Conservation (phyloP, 208 protist species). For the Angomonas deanei region DNA sequence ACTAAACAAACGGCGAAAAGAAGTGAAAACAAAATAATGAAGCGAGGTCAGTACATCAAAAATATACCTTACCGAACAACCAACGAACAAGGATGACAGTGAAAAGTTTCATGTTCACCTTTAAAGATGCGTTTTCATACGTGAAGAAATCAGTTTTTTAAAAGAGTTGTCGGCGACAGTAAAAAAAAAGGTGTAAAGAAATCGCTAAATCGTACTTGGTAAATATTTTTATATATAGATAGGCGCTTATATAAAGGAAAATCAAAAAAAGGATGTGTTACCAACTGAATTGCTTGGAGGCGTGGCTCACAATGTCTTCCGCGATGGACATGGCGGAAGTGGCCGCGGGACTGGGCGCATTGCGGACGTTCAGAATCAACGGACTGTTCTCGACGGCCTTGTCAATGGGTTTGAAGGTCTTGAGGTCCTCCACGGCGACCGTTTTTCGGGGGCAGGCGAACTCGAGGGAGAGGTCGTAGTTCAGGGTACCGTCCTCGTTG, state of each 20-base stretch:
- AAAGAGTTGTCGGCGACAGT: too few relatives aligned
- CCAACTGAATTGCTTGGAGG: conserved; percentile 63
- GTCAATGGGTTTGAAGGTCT: background rate
- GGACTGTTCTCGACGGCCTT: conserved; percentile 9
- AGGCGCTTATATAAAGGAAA: background rate
- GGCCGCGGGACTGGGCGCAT: conserved; percentile 83
- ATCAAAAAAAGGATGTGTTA: conserved; percentile 5
- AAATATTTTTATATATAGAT: background rate
- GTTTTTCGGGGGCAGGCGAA: conserved; percentile 51
- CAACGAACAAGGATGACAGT: too few relatives aligned
- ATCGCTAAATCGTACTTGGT: background rate
- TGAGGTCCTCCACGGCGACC: conserved; percentile 20
- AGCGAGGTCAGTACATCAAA: background rate
- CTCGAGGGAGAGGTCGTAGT: conserved; percentile 74
- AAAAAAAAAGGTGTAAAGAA: background rate
- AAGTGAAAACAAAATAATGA: background rate
- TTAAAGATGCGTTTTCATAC: too few relatives aligned
- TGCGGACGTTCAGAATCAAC: conserved; percentile 86
- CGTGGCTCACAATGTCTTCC: conserved; percentile 67
- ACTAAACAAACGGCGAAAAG: background rate
- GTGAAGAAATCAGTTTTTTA: too few relatives aligned
- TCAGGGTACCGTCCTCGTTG: conserved; percentile 38
- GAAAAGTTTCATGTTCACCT: too few relatives aligned
- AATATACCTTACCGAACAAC: background rate
- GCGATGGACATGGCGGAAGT: conserved; percentile 86